A percentile compares a stretch with the other conserved stretches of the same genome.
These are phyloP conservation scores for Arthrobotrys sphaeroides DNA, from an alignment of 2,329 filamentous ascomycete genomes.

Conservation along the genomic window DNA sequence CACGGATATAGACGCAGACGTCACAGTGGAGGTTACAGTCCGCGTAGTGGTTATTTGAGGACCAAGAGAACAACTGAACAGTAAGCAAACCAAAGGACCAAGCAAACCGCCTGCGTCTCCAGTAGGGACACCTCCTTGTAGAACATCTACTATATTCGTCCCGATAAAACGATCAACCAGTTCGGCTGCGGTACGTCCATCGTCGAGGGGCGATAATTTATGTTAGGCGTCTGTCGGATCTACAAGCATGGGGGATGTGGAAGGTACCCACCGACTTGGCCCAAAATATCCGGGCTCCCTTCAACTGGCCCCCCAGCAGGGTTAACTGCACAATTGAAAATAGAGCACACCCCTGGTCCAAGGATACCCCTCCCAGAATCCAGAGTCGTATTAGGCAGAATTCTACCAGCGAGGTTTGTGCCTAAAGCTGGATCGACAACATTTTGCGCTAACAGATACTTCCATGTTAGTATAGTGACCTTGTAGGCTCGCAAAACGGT, in stretches of 20 bases:
- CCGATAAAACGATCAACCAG: slow-evolving; percentile 18
- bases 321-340: slow-evolving; percentile 16
- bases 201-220: neutral
- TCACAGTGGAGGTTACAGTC: neutral
- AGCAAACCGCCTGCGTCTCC: slow-evolving; percentile 16
- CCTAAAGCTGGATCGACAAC: slow-evolving; percentile 11
- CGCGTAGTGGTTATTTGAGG: slow-evolving; percentile 2
- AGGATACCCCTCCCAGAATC: neutral
- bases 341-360: slow-evolving; percentile 20
- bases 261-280: slow-evolving; percentile 1
- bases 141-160: neutral
- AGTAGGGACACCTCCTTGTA: neutral
- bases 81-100: slow-evolving; percentile 23
- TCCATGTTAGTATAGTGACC: neutral
- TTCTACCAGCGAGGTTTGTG: neutral
- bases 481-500: neutral
- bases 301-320: slow-evolving; percentile 1
- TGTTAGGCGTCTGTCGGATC: neutral
- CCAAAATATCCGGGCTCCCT: neutral
- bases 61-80: slow-evolving; percentile 12
- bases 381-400: neutral
- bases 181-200: neutral
- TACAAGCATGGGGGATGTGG: neutral
- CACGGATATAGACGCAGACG: neutral
- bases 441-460: neutral